A percentile compares a stretch with the other conserved stretches of the same genome.
Conservation (phyloP, 2,329 filamentous ascomycete genomes). For the Neobulgaria alba region DNA sequence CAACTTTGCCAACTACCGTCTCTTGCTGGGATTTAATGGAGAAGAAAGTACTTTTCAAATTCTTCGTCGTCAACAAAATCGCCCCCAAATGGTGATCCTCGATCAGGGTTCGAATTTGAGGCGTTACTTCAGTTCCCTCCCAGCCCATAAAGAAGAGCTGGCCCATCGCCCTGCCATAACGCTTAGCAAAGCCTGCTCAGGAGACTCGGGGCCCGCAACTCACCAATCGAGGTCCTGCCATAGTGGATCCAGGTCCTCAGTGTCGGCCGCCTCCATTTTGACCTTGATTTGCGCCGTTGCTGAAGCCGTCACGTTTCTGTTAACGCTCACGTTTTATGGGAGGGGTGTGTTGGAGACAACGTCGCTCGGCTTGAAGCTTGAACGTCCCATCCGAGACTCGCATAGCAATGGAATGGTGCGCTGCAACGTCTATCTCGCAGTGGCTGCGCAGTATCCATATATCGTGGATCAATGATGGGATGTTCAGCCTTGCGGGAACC, state of each 20-base stretch:
- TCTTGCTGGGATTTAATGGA: too few species aligned
- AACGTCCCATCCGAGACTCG: neutral
- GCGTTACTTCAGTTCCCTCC: slow-evolving; percentile 75
- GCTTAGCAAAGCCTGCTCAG: slow-evolving; percentile 8
- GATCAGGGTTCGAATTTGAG: slow-evolving; percentile 73
- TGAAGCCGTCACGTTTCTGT: slow-evolving; percentile 9
- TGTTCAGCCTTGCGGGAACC: too few species aligned
- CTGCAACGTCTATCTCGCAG: neutral
- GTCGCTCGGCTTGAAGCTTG: neutral
- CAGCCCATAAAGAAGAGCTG: slow-evolving; percentile 76
- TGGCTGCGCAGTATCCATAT: too few species aligned
- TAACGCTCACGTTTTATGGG: slow-evolving; percentile 1
- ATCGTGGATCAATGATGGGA: too few species aligned
- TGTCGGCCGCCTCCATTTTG: slow-evolving; percentile 46
- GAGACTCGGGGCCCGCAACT: slow-evolving; percentile 4
- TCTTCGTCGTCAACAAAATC: slow-evolving; percentile 76
- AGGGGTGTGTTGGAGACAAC: neutral
- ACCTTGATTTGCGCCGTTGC: slow-evolving; percentile 8
- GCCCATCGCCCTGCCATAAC: slow-evolving; percentile 51
- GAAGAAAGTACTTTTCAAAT: slow-evolving; percentile 60
- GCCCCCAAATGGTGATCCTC: slow-evolving; percentile 82
- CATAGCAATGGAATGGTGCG: neutral
- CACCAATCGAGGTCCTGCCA: slow-evolving; percentile 28
- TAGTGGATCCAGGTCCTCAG: slow-evolving; percentile 25
- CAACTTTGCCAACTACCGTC: too few species aligned